Percentiles rank a stretch among this genome's conserved stretches.
phyloP scores from a whole-genome alignment of 139 green algal species.

The Chlorella sp. region DNA sequence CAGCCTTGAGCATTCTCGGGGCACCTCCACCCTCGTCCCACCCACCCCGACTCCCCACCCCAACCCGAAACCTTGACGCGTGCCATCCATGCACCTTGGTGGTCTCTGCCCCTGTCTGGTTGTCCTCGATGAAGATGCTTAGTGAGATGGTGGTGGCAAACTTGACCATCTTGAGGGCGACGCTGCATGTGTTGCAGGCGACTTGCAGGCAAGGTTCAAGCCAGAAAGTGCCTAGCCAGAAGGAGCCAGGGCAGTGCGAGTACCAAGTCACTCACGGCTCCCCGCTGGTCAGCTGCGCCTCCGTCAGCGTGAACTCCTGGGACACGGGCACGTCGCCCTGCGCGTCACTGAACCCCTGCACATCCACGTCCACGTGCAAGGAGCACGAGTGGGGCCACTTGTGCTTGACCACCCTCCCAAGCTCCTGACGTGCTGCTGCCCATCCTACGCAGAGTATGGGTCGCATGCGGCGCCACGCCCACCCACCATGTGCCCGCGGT shows the following conservation, averaged over 20 bases:
- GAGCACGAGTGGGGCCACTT: not conserved
- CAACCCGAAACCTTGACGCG: not conserved
- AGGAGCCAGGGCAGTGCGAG: not conserved
- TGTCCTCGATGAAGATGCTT: conserved; percentile 58
- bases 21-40: not conserved
- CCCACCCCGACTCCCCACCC: not conserved
- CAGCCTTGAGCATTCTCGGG: not conserved
- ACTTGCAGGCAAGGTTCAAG: not conserved
- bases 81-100: conserved; percentile 37
- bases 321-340: conserved; percentile 17
- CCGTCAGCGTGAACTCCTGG: conserved; percentile 56
- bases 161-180: conserved; percentile 23
- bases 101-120: conserved; percentile 59
- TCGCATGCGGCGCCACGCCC: not conserved
- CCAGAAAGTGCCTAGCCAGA: not conserved
- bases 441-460: not conserved
- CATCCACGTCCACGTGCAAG: not conserved
- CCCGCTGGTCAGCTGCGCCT: conserved; percentile 39
- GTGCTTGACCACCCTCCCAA: not conserved
- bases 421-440: not conserved
- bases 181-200: not conserved
- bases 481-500: not conserved
- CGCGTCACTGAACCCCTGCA: conserved; percentile 3
- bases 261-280: conserved; percentile 13
- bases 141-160: conserved; percentile 3